Evolutionary conservation across 164 flowering plant genomes (phyloP).

Genomic region (Stephania yunnanensis): DNA sequence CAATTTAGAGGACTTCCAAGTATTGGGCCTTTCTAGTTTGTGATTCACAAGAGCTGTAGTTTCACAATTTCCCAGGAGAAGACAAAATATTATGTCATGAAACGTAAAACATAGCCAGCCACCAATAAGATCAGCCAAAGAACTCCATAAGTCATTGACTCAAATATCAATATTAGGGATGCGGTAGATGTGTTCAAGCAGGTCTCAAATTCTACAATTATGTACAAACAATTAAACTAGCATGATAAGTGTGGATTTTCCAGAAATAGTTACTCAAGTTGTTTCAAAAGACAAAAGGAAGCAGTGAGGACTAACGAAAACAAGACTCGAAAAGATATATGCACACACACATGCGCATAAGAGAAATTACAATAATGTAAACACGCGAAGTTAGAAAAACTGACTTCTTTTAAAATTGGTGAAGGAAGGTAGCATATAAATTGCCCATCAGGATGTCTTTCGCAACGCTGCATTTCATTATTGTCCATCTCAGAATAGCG

Average conservation of each 20-base stretch:
- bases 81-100: not conserved
- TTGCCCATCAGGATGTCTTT: conserved; percentile 93
- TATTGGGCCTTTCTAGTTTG: not conserved
- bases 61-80: not conserved
- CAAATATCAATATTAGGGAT: not conserved
- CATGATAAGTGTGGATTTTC: not conserved
- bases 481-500: conserved; percentile 55
- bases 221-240: not conserved
- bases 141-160: not conserved
- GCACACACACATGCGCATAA: too few species aligned
- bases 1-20: not conserved
- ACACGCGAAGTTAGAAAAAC: conserved; percentile 16
- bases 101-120: not conserved
- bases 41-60: not conserved
- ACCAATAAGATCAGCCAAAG: not conserved
- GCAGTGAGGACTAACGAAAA: not conserved
- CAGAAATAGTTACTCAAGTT: not conserved
- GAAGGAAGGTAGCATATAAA: conserved; percentile 79
- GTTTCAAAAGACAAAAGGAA: not conserved
- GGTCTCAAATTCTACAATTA: not conserved
- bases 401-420: conserved; percentile 76
- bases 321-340: not conserved
- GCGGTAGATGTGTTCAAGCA: not conserved
- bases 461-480: conserved; percentile 55
- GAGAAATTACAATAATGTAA: conserved; percentile 1